Base-by-base conservation (phyloP, 768 basidiomycete species). In the Suillus fuscotomentosus region DNA sequence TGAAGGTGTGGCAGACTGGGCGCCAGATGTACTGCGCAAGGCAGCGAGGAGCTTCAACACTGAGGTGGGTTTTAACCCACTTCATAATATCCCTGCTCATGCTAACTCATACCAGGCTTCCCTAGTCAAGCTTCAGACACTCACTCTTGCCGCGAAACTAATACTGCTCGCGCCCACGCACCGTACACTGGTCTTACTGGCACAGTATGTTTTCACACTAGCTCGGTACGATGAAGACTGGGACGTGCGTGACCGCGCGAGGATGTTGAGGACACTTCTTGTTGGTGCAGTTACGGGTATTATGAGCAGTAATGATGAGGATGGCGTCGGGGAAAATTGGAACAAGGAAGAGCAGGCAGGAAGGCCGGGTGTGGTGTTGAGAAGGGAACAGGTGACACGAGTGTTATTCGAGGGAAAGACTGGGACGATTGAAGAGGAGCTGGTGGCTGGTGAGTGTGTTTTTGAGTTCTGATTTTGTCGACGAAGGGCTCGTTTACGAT, bases 201-300 rank as follows among this genome's bases (percentile, higher is more conserved):
- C 81, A 64, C 83, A 81, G 55, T 92, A 99, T 72, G 85, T 95
- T 22, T 86, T 97, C 64, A 84, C 86, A 2, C 84, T 97, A 22
- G 96, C 95, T 2, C 84, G 91, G 63, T 99, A 96, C 76, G 97
- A 99, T 76, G 70, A 78, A 22, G 87, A 91, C 70, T 97, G 93
- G 75, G 94, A 97, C 70, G 90, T 99, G 41, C 84, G 97, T 39
- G 97, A 99, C 73, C 88, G 96, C 31, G 89, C 88, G 5, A 85
- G 97, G 60, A 89, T 95, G 84, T 74, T 97, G 34, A 77, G 81
- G 20, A 84, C 89, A 6, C 82, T 99, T 15, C 81, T 97, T 17
- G 74, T 78, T 3, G 88, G 92, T 41, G 77, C 86, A 15, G 74
- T 68, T 14, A 70, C 86, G 8, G 72, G 75, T n/a, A 71, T 77